These are phyloP conservation scores for Pseudonitzschia delicatissima DNA, from an alignment of 108 stramenopile species.

Conservation along the genomic window DNA sequence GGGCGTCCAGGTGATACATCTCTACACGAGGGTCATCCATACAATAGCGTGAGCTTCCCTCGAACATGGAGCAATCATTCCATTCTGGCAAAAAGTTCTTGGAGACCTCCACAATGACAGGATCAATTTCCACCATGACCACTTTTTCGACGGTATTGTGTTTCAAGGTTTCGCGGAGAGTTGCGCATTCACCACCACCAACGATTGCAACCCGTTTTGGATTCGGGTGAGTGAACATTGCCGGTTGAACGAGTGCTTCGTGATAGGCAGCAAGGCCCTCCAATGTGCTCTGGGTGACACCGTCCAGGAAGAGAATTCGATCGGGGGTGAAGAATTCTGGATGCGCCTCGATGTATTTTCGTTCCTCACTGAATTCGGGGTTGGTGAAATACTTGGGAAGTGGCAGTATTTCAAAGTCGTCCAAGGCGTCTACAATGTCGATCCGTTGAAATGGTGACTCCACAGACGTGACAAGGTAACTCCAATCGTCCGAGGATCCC, in stretches of 20 bases:
- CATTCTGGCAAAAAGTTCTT: conserved; percentile 62
- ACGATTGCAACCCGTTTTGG: conserved; percentile 58
- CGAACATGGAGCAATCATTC: conserved; percentile 62
- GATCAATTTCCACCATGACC: conserved; percentile 90
- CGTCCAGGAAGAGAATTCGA: conserved; percentile 65
- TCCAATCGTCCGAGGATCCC: background rate
- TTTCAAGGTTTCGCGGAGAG: conserved; percentile 77
- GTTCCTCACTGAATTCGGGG: background rate
- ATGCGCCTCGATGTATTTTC: conserved; percentile 37
- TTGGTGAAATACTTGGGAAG: background rate
- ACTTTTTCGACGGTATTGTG: conserved; percentile 78
- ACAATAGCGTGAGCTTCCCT: conserved; percentile 43
- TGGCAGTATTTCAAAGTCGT: background rate
- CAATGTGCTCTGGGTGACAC: conserved; percentile 51
- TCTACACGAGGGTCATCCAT: conserved; percentile 66
- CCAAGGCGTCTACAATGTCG: conserved; percentile 12
- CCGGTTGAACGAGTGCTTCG: conserved; percentile 89
- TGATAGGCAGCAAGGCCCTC: conserved; percentile 71
- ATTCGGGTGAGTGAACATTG: conserved; percentile 80
- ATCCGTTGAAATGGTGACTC: conserved; percentile 42
- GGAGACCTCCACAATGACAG: conserved; percentile 58
- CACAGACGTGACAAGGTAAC: conserved; percentile 51
- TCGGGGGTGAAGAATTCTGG: conserved; percentile 48
- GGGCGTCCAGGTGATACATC: conserved; percentile 45
- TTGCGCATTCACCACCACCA: conserved; percentile 77